A percentile compares a stretch with the other conserved stretches of the same genome.
These are phyloP conservation scores for Triticum urartu DNA, from an alignment of 176 grass and related monocot species.

Conservation along the genomic window DNA sequence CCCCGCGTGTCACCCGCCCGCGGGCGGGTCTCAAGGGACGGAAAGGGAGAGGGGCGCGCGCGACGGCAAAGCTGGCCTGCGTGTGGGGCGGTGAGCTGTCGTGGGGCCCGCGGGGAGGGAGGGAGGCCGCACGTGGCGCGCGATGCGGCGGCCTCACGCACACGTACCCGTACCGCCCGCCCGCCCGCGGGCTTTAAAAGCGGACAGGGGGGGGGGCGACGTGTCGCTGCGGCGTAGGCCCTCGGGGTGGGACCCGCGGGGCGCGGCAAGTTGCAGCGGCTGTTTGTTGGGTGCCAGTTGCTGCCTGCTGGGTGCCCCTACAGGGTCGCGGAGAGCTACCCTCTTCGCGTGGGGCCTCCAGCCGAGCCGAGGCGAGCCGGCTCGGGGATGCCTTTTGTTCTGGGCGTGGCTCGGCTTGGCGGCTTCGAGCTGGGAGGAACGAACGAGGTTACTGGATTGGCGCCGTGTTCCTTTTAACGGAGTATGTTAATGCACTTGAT, in stretches of 20 bases:
- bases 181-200: conserved; percentile 1
- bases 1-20: background rate
- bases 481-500: too few relatives aligned
- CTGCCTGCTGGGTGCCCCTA: conserved; percentile 25
- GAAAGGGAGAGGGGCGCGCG: too few relatives aligned
- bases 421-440: background rate
- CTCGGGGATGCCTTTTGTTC: too few relatives aligned
- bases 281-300: conserved; percentile 37
- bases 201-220: background rate
- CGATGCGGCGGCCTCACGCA: conserved; percentile 45
- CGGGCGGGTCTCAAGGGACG: background rate
- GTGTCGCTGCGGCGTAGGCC: conserved; percentile 22
- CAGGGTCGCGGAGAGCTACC: background rate
- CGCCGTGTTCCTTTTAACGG: background rate
- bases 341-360: background rate
- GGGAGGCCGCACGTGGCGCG: conserved; percentile 41
- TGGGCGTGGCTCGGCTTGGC: background rate
- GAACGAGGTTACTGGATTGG: background rate
- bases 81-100: conserved; percentile 31
- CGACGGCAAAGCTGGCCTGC: conserved; percentile 7
- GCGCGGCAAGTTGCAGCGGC: conserved; percentile 27
- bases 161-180: conserved; percentile 6
- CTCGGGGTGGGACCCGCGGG: background rate
- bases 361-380: background rate
- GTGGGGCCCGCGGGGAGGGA: background rate